phyloP scores from a whole-genome alignment of 495 filamentous ascomycete species.

The Hyaloscypha variabilis region DNA sequence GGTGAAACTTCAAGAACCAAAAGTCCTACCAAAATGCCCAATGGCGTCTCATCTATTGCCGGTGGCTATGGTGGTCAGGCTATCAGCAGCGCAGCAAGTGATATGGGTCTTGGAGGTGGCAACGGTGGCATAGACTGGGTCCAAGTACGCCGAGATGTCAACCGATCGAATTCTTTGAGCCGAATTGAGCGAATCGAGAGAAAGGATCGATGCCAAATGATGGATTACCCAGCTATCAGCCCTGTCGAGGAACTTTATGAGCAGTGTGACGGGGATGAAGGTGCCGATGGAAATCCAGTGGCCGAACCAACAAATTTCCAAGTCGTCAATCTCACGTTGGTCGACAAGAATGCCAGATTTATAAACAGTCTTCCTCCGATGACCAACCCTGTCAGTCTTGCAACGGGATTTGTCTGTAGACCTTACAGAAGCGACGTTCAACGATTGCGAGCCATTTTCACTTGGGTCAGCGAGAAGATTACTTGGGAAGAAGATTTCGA shows the following conservation, averaged over 20 bases:
- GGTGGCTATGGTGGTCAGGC: conserved; percentile 43
- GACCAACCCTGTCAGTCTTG: conserved; percentile 81
- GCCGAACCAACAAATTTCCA: conserved; percentile 83
- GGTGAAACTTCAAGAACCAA: conserved; percentile 51
- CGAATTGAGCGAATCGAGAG: conserved; percentile 84
- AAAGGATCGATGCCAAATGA: conserved; percentile 91
- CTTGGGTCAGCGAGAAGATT: conserved; percentile 93
- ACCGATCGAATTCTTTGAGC: conserved; percentile 90
- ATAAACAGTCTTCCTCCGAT: conserved; percentile 86
- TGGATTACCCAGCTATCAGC: conserved; percentile 85
- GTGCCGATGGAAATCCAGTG: conserved; percentile 79
- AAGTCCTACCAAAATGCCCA: conserved; percentile 44
- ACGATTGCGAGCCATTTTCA: conserved; percentile 90
- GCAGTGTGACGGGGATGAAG: conserved; percentile 88
- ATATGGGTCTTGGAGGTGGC: conserved; percentile 62
- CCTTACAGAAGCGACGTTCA: conserved; percentile 96
- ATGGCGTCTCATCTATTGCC: conserved; percentile 54
- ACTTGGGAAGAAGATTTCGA: conserved; percentile 96
- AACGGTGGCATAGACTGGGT: conserved; percentile 81
- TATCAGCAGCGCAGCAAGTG: conserved; percentile 55
- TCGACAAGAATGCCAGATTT: conserved; percentile 96
- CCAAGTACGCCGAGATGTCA: conserved; percentile 92
- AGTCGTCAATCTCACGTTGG: conserved; percentile 74
- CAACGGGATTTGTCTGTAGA: conserved; percentile 90
- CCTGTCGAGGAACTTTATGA: conserved; percentile 87